Percentiles rank a stretch among this genome's conserved stretches.
phyloP scores from a whole-genome alignment of 2,329 filamentous ascomycete species.

The Elsinoe batatas region DNA sequence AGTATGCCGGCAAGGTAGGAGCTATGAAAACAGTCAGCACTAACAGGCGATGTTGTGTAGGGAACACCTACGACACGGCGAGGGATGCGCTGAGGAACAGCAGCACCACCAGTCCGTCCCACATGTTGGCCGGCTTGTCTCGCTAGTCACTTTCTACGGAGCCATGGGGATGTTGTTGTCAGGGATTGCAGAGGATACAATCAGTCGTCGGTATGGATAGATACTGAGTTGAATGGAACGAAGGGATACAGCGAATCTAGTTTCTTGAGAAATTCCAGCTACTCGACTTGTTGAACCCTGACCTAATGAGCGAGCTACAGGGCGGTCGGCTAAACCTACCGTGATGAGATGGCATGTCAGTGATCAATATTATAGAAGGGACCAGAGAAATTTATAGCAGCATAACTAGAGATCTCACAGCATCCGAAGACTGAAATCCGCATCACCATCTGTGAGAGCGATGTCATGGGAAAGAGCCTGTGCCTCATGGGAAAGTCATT shows the following conservation, averaged over 20 bases:
- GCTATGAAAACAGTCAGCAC: slow-evolving; percentile 13
- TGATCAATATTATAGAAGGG: neutral
- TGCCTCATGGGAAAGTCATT: neutral
- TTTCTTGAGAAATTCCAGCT: neutral
- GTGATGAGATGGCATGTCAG: neutral
- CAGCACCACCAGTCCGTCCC: slow-evolving; percentile 57
- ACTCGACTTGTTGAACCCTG: neutral
- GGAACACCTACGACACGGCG: slow-evolving; percentile 49
- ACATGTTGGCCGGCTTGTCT: slow-evolving; percentile 28
- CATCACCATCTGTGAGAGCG: too few species aligned
- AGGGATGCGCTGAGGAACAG: slow-evolving; percentile 56
- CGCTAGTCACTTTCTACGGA: neutral
- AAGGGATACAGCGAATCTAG: neutral
- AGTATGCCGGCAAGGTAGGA: slow-evolving; percentile 66
- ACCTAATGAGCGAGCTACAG: neutral
- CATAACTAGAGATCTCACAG: too few species aligned
- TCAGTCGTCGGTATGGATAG: neutral
- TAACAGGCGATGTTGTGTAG: neutral
- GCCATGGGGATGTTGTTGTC: neutral
- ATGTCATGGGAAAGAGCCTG: too few species aligned
- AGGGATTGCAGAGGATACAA: too few species aligned
- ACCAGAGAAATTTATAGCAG: too few species aligned
- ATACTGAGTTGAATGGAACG: neutral
- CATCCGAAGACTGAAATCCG: too few species aligned
- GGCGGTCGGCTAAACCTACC: neutral